Percentiles rank a stretch among this genome's conserved stretches.
These are phyloP conservation scores for Diplocarpon rosae DNA, from an alignment of 2,329 filamentous ascomycete species.

Conservation along the genomic window DNA sequence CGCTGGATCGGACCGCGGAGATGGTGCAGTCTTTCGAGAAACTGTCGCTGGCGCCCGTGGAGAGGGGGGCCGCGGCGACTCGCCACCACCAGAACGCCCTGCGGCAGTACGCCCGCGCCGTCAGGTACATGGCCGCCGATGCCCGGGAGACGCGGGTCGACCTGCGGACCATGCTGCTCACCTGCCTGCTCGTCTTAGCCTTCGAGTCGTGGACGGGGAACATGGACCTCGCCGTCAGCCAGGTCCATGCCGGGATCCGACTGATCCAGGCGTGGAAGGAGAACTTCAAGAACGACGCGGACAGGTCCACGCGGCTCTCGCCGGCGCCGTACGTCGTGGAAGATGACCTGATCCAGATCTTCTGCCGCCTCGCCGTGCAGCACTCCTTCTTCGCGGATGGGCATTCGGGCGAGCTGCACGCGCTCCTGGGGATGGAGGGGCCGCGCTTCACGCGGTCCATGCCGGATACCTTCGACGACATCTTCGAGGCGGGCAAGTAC, in stretches of 20 bases:
- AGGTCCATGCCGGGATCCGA: constrained; percentile 14
- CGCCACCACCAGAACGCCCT: constrained; percentile 14
- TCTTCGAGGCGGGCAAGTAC: constrained; percentile 13
- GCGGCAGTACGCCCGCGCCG: constrained; percentile 13
- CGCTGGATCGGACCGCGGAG: constrained; percentile 14
- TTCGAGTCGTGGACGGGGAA: constrained; percentile 43
- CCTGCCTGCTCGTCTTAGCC: constrained; percentile 35
- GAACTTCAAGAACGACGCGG: constrained; percentile 4
- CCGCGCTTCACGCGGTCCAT: constrained; percentile 11
- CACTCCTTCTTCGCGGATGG: constrained; percentile 14
- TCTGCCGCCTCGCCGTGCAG: constrained; percentile 12
- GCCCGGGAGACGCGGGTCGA: constrained; percentile 10
- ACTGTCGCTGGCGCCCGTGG: constrained; percentile 5
- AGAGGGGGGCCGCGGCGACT: constrained; percentile 7
- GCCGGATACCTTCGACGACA: constrained; percentile 8
- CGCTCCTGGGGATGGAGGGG: constrained; percentile 10
- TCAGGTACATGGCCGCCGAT: constrained; percentile 14
- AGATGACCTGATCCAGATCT: constrained; percentile 12
- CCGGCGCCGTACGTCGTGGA: constrained; percentile 9
- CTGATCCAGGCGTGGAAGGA: constrained; percentile 25
- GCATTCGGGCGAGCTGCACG: constrained; percentile 7
- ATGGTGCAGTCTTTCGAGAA: constrained; percentile 8
- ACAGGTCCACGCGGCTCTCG: constrained; percentile 7
- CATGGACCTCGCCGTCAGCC: constrained; percentile 12
- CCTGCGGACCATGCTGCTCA: constrained; percentile 31